Conservation (phyloP, 495 filamentous ascomycete species). For the Stereocaulon alpinum region DNA sequence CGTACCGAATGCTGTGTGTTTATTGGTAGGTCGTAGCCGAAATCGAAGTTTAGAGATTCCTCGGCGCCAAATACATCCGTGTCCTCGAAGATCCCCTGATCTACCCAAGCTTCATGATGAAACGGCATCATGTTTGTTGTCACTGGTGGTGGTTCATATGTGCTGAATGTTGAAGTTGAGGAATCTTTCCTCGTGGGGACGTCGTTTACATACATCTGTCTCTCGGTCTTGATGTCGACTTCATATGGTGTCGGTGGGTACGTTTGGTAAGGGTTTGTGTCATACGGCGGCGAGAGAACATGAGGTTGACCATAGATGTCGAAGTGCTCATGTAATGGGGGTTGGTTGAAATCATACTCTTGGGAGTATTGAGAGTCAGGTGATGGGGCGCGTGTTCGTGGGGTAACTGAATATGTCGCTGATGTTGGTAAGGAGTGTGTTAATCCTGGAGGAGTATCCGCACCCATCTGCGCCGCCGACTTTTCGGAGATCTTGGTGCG, state of each 20-base stretch:
- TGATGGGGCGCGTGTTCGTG: constrained; percentile 60
- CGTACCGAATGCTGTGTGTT: constrained; percentile 48
- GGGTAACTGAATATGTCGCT: constrained; percentile 60
- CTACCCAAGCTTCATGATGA: constrained; percentile 63
- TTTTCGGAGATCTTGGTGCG: constrained; percentile 90
- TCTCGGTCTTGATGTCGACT: constrained; percentile 89
- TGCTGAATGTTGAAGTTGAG: constrained; percentile 77
- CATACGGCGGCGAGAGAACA: constrained; percentile 32
- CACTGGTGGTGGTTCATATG: constrained; percentile 65
- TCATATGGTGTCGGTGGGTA: constrained; percentile 64
- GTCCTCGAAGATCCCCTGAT: constrained; percentile 59
- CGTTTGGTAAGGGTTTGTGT: constrained; percentile 29
- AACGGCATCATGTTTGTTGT: constrained; percentile 53
- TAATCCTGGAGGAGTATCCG: constrained; percentile 63
- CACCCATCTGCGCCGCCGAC: constrained; percentile 38
- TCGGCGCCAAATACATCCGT: constrained; percentile 35
- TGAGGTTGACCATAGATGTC: constrained; percentile 48
- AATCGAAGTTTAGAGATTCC: constrained; percentile 58
- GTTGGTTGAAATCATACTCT: constrained; percentile 65
- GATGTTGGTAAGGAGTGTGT: constrained; percentile 75
- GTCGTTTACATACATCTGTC: constrained; percentile 90
- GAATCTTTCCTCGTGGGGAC: constrained; percentile 74
- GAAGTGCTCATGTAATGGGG: constrained; percentile 45
- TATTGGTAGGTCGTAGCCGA: constrained; percentile 53
- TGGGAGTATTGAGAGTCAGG: constrained; percentile 66